These are phyloP conservation scores for Pleurotus salmoneostramineus DNA, from an alignment of 768 basidiomycete genomes.

Conservation along the genomic window DNA sequence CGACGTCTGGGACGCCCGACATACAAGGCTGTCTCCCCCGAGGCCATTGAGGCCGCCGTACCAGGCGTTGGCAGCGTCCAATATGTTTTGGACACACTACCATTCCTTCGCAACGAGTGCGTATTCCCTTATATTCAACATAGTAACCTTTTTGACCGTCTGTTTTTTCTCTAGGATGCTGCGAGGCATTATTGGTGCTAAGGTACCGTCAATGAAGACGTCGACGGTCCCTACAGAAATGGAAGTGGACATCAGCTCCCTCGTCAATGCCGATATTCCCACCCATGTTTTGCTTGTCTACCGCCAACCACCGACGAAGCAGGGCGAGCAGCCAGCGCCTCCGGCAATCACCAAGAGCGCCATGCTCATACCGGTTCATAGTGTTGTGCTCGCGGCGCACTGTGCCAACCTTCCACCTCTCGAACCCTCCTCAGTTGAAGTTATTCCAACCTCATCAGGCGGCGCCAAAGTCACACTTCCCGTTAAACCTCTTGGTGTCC, in stretches of 20 bases:
- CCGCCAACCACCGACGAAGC: conserved; percentile 14
- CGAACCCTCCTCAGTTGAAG: conserved; percentile 33
- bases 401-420: conserved; percentile 63
- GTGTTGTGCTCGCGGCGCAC: conserved; percentile 63
- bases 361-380: conserved; percentile 64
- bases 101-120: conserved; percentile 37
- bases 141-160: background rate
- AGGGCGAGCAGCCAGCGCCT: conserved; percentile 12
- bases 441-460: conserved; percentile 9
- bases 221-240: conserved; percentile 39
- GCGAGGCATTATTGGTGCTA: conserved; percentile 34
- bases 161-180: conserved; percentile 24
- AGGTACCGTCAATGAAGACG: conserved; percentile 21
- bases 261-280: conserved; percentile 28
- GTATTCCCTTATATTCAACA: conserved; percentile 15
- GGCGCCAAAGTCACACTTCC: conserved; percentile 45
- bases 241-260: conserved; percentile 31
- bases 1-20: conserved; percentile 49
- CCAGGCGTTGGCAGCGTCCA: conserved; percentile 43
- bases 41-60: conserved; percentile 45
- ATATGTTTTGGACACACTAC: conserved; percentile 51
- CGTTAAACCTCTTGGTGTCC: conserved; percentile 58
- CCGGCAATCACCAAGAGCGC: conserved; percentile 22
- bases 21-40: conserved; percentile 40
- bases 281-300: conserved; percentile 53